Percentiles rank a stretch among this genome's conserved stretches.
These are phyloP conservation scores for Comarum palustre DNA, from an alignment of 306 rosid genomes.

Conservation along the genomic window DNA sequence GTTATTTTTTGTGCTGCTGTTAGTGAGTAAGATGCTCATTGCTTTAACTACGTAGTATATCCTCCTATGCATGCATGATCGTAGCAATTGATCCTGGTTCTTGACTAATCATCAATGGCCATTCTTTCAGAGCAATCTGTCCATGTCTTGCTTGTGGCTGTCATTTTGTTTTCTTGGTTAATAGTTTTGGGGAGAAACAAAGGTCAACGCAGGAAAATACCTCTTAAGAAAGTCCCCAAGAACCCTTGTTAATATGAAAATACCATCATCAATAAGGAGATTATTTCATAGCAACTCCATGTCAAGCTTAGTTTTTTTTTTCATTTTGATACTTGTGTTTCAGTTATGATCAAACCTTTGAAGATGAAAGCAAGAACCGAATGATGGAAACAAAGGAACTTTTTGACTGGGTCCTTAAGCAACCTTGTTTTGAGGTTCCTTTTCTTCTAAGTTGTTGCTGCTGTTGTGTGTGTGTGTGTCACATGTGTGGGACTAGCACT, in stretches of 20 bases:
- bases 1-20: conserved; percentile 97
- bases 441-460: conserved; percentile 11
- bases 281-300: background rate
- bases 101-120: background rate
- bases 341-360: conserved; percentile 98
- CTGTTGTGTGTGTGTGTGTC: background rate
- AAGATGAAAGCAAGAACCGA: conserved; percentile 88
- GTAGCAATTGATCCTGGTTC: conserved; percentile 10
- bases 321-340: conserved; percentile 29
- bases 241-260: background rate
- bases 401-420: conserved; percentile 93
- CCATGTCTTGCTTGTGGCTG: background rate
- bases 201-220: background rate
- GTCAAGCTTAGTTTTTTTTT: conserved; percentile 18
- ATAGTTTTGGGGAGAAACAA: background rate
- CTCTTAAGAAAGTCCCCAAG: background rate
- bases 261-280: background rate
- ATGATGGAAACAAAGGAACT: conserved; percentile 97
- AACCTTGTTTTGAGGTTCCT: conserved; percentile 90
- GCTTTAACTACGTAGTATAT: conserved; percentile 14
- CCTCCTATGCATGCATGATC: conserved; percentile 18
- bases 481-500: background rate
- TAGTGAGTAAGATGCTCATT: conserved; percentile 73
- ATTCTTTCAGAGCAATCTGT: background rate
- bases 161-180: background rate